Conservation (phyloP, 1,284 basidiomycete genomes). For the Fomitopsis betulina region DNA sequence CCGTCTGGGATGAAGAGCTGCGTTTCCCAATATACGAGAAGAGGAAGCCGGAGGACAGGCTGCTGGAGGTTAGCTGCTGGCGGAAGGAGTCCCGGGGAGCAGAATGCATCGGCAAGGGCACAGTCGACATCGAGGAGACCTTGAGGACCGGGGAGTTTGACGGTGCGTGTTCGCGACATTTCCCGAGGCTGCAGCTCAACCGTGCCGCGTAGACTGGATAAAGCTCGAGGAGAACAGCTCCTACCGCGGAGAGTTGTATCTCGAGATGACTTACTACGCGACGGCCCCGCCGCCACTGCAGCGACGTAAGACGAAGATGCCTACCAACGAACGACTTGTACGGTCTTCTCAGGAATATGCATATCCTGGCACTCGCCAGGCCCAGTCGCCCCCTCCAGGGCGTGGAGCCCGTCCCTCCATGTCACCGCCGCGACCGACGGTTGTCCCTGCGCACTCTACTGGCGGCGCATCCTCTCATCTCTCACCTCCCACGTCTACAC, state of each 20-base stretch:
- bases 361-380: conserved; percentile 3
- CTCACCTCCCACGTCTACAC: conserved; percentile 3
- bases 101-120: conserved; percentile 57
- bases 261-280: conserved; percentile 76
- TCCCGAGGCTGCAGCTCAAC: background rate
- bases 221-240: conserved; percentile 49
- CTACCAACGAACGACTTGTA: conserved; percentile 37
- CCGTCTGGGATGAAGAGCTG: conserved; percentile 73
- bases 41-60: conserved; percentile 42
- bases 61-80: conserved; percentile 60
- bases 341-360: conserved; percentile 17
- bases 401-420: background rate
- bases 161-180: conserved; percentile 37
- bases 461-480: conserved; percentile 11
- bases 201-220: conserved; percentile 57
- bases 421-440: conserved; percentile 2
- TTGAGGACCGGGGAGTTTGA: conserved; percentile 73
- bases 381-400: background rate
- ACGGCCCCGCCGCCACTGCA: conserved; percentile 46
- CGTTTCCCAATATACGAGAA: conserved; percentile 54
- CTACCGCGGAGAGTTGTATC: conserved; percentile 64
- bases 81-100: conserved; percentile 57
- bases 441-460: conserved; percentile 1
- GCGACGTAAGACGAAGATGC: conserved; percentile 43
- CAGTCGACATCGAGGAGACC: conserved; percentile 61